Evolutionary conservation across 2,329 filamentous ascomycete genomes (phyloP), one percentile per base, ranked within the genome.

Genomic region (Clarireedia sp.): DNA sequence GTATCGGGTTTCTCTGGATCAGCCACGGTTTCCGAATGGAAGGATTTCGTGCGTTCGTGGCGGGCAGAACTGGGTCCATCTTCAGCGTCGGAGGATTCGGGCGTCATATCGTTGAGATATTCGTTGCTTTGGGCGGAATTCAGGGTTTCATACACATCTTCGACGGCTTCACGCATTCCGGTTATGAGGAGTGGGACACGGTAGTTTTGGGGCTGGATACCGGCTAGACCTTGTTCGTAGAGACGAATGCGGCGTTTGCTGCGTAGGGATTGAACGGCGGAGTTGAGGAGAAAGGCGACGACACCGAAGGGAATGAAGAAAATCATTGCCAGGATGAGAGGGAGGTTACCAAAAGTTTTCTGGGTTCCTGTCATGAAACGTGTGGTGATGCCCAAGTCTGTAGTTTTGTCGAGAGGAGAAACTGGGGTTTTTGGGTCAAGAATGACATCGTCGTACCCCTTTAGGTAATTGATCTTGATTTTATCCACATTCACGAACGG

Each of bases 221-320:
- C 87, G 0, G 82, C 81, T 51, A 83, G 75, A 14, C 87, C 87
- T 51, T 78, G 75, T 67, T 92, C 86, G 66, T 97, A 89, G 2
- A 89, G 73, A 54, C 79, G 79, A 55, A 95, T 92, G 43, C 92
- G 82, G 58, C 83, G 80, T 5, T 80, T 79, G 66, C 89, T 95
- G 59, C 83, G 81, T 49, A 89, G 73, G 0, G 85, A 90, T 69
- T 96, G 90, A 29, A 94, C 74, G 5, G 78, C 82, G 1, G 89
- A 82, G 68, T 91, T 95, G 66, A 86, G 67, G 5, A 96, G 74
- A 67, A 89, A 95, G 1, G 84, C 76, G 0, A 85, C 74, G 1
- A 87, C 71, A 26, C 82, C 89, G 24, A 96, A 74, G 0, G 90
- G 88, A 7, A 95, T 74, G 55, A 95, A 75, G n/a, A 92, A 64